Evolutionary conservation across 805 yeast species (phyloP).

Genomic region (Myxozyma melibiosi): DNA sequence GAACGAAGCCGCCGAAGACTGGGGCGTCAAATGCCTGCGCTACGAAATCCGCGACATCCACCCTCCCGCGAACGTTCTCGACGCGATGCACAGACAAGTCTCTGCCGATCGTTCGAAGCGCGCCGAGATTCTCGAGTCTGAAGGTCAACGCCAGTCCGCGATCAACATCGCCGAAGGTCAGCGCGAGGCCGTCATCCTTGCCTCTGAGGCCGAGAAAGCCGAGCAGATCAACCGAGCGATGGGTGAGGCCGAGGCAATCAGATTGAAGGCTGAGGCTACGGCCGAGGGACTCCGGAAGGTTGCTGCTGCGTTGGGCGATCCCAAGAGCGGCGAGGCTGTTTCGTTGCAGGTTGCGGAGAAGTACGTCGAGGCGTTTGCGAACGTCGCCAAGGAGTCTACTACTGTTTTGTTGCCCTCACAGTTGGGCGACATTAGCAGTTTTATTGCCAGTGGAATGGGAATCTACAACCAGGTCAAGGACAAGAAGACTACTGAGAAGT

Average conservation of each 20-base stretch:
- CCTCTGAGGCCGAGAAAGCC: slow-evolving; percentile 70
- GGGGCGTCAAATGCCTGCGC: slow-evolving; percentile 84
- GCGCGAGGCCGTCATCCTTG: slow-evolving; percentile 66
- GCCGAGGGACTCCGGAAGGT: slow-evolving; percentile 67
- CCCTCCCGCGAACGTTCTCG: slow-evolving; percentile 81
- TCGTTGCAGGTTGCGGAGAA: slow-evolving; percentile 79
- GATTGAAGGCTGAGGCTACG: slow-evolving; percentile 68
- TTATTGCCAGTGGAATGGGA: slow-evolving; percentile 76
- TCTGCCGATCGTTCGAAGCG: slow-evolving; percentile 84
- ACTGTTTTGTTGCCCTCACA: slow-evolving; percentile 78
- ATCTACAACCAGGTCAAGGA: slow-evolving; percentile 58
- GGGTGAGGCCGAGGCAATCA: slow-evolving; percentile 73
- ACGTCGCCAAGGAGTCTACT: slow-evolving; percentile 79
- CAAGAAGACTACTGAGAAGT: neutral
- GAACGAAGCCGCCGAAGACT: slow-evolving; percentile 79
- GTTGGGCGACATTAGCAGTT: slow-evolving; percentile 69
- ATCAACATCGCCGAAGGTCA: slow-evolving; percentile 86
- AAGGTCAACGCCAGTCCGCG: slow-evolving; percentile 76
- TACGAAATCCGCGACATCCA: slow-evolving; percentile 87
- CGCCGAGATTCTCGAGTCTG: slow-evolving; percentile 84
- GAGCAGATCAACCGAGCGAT: slow-evolving; percentile 67
- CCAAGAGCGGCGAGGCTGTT: slow-evolving; percentile 76
- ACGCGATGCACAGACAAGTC: slow-evolving; percentile 90
- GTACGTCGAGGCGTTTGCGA: slow-evolving; percentile 78
- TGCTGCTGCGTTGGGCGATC: slow-evolving; percentile 68